Conservation (phyloP, 2,329 filamentous ascomycete genomes). For the Talaromyces sp. region DNA sequence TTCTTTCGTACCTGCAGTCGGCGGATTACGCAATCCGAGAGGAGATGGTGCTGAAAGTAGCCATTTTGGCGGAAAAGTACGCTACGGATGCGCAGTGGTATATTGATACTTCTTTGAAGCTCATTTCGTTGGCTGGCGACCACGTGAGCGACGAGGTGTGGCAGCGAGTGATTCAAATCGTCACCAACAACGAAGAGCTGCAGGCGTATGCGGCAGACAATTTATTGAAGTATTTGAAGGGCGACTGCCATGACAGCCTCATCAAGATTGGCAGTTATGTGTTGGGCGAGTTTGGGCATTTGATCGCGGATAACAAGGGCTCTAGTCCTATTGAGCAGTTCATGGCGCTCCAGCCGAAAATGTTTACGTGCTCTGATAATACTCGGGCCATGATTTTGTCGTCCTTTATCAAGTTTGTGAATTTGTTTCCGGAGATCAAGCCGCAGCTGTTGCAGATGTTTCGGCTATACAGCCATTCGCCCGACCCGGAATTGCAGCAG, state of each 20-base stretch:
- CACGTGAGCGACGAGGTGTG: constrained; percentile 99
- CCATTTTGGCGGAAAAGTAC: constrained; percentile 96
- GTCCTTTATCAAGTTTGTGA: constrained; percentile 96
- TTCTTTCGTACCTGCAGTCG: constrained; percentile 89
- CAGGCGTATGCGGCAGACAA: constrained; percentile 96
- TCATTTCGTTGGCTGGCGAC: constrained; percentile 94
- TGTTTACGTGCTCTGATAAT: constrained; percentile 79
- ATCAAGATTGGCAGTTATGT: constrained; percentile 98
- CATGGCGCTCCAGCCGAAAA: constrained; percentile 82
- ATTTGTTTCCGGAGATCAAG: constrained; percentile 97
- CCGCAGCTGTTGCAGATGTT: constrained; percentile 89
- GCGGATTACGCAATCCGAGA: constrained; percentile 97
- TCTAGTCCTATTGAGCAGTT: constrained; percentile 98
- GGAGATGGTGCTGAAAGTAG: constrained; percentile 99
- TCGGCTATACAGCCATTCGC: constrained; percentile 83
- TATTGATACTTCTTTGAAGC: constrained; percentile 89
- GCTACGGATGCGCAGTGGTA: constrained; percentile 99
- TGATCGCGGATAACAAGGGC: constrained; percentile 85
- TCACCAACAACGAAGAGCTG: constrained; percentile 97
- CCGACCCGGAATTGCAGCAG: constrained; percentile 94
- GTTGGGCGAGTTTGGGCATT: constrained; percentile 91
- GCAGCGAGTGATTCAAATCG: constrained; percentile 97
- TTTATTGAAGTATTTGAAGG: constrained; percentile 85
- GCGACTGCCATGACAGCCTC: constrained; percentile 90
- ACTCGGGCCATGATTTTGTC: constrained; percentile 93